Evolutionary conservation across 305 asterid genomes (phyloP).

Genomic region (Fraxinus sp.): DNA sequence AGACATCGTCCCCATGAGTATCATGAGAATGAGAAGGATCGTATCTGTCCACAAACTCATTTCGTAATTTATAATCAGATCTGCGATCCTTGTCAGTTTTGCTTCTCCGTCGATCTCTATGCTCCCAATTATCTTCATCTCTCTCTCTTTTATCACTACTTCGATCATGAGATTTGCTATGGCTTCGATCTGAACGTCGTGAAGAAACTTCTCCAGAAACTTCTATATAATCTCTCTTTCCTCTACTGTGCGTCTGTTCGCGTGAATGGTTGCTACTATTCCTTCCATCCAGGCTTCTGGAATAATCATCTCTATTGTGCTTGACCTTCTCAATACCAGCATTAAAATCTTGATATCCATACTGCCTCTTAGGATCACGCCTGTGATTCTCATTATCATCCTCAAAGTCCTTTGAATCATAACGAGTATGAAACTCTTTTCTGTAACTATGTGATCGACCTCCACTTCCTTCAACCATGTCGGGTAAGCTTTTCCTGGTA

Average conservation of each 20-base stretch:
- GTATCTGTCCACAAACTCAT: slow-evolving; percentile 71
- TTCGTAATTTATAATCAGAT: slow-evolving; percentile 29
- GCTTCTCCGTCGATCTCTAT: slow-evolving; percentile 35
- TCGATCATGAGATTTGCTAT: slow-evolving; percentile 39
- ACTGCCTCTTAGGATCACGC: slow-evolving; percentile 36
- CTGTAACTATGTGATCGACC: slow-evolving; percentile 34
- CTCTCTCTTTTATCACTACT: slow-evolving; percentile 44
- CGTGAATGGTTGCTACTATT: slow-evolving; percentile 28
- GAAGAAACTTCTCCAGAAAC: slow-evolving; percentile 32
- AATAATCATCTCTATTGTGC: slow-evolving; percentile 33
- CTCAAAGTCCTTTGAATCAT: slow-evolving; percentile 31
- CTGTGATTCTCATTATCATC: slow-evolving; percentile 30
- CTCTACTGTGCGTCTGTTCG: slow-evolving; percentile 32
- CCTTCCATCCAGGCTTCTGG: slow-evolving; percentile 39
- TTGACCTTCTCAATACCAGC: slow-evolving; percentile 34
- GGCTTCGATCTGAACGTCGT: slow-evolving; percentile 36
- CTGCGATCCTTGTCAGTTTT: slow-evolving; percentile 30
- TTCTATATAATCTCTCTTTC: slow-evolving; percentile 31
- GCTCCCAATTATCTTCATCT: slow-evolving; percentile 34
- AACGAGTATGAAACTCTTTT: slow-evolving; percentile 29
- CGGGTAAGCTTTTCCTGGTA: slow-evolving; percentile 29
- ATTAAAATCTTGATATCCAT: slow-evolving; percentile 29
- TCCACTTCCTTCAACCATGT: slow-evolving; percentile 29
- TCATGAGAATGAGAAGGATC: slow-evolving; percentile 54
- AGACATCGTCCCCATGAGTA: slow-evolving; percentile 25